phyloP scores from a whole-genome alignment of 2,329 filamentous ascomycete species.

The Fusarium continuum region DNA sequence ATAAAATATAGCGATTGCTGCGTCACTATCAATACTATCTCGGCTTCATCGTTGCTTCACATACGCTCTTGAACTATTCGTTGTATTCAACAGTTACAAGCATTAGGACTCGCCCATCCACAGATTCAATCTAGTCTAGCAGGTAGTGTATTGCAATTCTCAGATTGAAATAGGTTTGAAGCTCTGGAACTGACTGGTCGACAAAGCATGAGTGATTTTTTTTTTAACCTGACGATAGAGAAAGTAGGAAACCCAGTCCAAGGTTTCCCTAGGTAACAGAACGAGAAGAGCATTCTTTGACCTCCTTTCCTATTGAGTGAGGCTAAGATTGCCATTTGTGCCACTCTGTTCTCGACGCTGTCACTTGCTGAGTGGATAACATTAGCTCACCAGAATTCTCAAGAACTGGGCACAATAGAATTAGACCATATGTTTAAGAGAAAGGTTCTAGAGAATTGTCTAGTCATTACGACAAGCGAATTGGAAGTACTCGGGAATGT shows the following conservation, averaged over 20 bases:
- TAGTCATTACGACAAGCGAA: not conserved
- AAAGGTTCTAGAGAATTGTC: no score
- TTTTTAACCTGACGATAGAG: no score
- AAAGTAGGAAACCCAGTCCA: no score
- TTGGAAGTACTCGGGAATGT: not conserved
- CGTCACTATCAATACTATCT: not conserved
- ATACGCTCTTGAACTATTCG: not conserved
- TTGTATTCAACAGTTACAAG: not conserved
- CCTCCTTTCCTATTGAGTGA: no score
- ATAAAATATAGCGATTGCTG: no score
- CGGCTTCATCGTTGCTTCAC: not conserved
- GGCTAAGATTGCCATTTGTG: not conserved
- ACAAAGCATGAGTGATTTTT: no score
- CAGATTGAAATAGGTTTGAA: not conserved
- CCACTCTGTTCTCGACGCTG: not conserved
- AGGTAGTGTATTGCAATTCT: not conserved
- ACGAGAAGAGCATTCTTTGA: no score
- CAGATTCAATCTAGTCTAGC: no score
- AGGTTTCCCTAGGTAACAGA: no score
- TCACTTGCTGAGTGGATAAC: no score
- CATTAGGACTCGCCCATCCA: no score
- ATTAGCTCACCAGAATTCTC: not conserved
- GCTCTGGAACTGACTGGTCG: not conserved
- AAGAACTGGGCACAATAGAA: not conserved
- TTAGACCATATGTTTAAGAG: no score